A percentile compares a stretch with the other conserved stretches of the same genome.
These are phyloP conservation scores for Megacollybia platyphylla DNA, from an alignment of 1,284 basidiomycete species.

Conservation along the genomic window DNA sequence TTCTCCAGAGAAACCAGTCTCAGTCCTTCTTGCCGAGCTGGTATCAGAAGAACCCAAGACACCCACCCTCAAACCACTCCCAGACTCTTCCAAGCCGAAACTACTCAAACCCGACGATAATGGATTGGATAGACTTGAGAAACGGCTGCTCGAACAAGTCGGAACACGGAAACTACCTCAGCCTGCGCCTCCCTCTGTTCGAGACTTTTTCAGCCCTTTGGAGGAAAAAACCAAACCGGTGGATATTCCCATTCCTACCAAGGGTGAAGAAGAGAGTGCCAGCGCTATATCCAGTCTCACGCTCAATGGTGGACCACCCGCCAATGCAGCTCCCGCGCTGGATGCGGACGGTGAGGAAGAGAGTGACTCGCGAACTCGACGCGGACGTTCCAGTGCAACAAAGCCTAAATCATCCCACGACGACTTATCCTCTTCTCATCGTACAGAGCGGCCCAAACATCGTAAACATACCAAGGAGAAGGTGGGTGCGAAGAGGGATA, in stretches of 20 bases:
- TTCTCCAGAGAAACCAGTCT: constrained; percentile 11
- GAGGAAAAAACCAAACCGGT: constrained; percentile 9
- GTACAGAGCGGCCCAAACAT: not conserved
- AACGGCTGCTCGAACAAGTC: constrained; percentile 34
- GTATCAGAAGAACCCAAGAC: too few relatives aligned
- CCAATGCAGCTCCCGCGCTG: constrained; percentile 19
- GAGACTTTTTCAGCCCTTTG: constrained; percentile 22
- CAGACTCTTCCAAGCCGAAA: too few relatives aligned
- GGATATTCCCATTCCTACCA: constrained; percentile 5
- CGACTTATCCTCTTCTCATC: too few relatives aligned
- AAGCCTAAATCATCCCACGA: too few relatives aligned
- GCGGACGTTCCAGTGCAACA: too few relatives aligned
- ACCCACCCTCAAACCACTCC: too few relatives aligned
- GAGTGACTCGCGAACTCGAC: constrained; percentile 4
- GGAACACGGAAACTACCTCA: constrained; percentile 30
- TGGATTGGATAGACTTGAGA: constrained; percentile 41
- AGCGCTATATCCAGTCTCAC: constrained; percentile 1
- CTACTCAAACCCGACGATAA: constrained; percentile 11
- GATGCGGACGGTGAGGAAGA: constrained; percentile 23
- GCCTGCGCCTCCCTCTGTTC: constrained; percentile 28
- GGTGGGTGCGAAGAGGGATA: constrained; percentile 27
- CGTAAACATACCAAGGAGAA: constrained; percentile 16
- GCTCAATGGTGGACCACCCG: constrained; percentile 1
- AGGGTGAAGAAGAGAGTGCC: constrained; percentile 4
- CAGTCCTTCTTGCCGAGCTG: too few relatives aligned